A percentile compares a stretch with the other conserved stretches of the same genome.
Conservation (phyloP, 2,329 filamentous ascomycete genomes). For the Sordariomycetes sp. region DNA sequence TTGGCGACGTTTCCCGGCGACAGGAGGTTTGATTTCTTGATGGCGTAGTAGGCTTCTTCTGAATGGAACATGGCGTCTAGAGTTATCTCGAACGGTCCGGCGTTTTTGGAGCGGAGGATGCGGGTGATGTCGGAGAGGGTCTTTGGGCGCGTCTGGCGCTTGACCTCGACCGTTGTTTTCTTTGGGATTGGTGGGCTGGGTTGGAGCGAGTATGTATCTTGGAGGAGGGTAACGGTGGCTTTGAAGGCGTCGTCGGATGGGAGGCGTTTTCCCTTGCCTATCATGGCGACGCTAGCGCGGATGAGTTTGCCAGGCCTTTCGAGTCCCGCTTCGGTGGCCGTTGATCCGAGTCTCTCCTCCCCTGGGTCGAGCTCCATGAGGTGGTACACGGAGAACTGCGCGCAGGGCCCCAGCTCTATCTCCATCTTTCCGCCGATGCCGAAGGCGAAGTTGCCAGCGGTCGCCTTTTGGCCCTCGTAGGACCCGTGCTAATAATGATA, state of each 20-base stretch:
- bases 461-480: conserved; percentile 40
- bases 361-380: conserved; percentile 27
- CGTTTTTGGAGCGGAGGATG: conserved; percentile 37
- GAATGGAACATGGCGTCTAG: conserved; percentile 37
- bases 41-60: conserved; percentile 17
- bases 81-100: conserved; percentile 39
- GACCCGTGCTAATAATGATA: conserved; percentile 24
- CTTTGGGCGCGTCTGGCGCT: no score
- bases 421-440: conserved; percentile 17
- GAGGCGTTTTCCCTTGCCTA: background rate
- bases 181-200: background rate
- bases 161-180: background rate
- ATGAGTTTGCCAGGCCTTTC: background rate
- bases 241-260: background rate
- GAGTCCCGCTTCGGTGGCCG: background rate
- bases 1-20: conserved; percentile 17
- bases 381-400: conserved; percentile 37
- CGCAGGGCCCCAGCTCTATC: conserved; percentile 21
- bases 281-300: background rate
- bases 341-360: conserved; percentile 11
- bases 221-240: background rate
- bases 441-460: conserved; percentile 36
- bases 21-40: conserved; percentile 24
- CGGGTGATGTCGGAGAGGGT: conserved; percentile 22
- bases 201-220: background rate